Evolutionary conservation across 2,329 filamentous ascomycete genomes (phyloP).

Genomic region (Daldinia sp.): DNA sequence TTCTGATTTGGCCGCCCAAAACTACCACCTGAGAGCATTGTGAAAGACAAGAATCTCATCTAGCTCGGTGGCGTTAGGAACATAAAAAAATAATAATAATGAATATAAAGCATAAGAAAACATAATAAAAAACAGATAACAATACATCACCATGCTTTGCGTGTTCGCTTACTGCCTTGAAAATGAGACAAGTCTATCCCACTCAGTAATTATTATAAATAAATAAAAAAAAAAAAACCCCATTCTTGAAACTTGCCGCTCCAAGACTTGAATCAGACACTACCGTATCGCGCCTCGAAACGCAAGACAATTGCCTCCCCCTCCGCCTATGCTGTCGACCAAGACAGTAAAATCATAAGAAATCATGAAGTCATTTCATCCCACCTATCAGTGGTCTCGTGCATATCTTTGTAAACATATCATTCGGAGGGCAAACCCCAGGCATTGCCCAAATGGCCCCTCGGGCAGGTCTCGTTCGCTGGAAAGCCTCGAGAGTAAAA

Average conservation of each 20-base stretch:
- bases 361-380: constrained; percentile 41
- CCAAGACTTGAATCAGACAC: constrained; percentile 18
- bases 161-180: constrained; percentile 24
- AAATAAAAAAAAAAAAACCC: too few relatives aligned
- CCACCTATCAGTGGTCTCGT: constrained; percentile 34
- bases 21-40: constrained; percentile 19
- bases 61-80: constrained; percentile 16
- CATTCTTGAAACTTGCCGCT: constrained; percentile 8
- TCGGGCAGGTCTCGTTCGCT: constrained; percentile 28
- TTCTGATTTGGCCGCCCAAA: constrained; percentile 29
- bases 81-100: too few relatives aligned
- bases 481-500: constrained; percentile 34
- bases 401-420: constrained; percentile 39
- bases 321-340: constrained; percentile 23
- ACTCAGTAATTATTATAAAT: constrained; percentile 1
- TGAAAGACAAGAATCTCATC: constrained; percentile 24
- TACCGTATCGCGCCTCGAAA: constrained; percentile 27
- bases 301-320: constrained; percentile 17
- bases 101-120: too few relatives aligned
- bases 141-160: constrained; percentile 31
- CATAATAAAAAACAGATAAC: constrained; percentile 13
- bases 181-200: constrained; percentile 36
- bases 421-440: constrained; percentile 28
- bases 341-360: constrained; percentile 26
- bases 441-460: constrained; percentile 24